phyloP scores from a whole-genome alignment of 192 early-diverging fungal genomes.

The Backusella psychrophila region DNA sequence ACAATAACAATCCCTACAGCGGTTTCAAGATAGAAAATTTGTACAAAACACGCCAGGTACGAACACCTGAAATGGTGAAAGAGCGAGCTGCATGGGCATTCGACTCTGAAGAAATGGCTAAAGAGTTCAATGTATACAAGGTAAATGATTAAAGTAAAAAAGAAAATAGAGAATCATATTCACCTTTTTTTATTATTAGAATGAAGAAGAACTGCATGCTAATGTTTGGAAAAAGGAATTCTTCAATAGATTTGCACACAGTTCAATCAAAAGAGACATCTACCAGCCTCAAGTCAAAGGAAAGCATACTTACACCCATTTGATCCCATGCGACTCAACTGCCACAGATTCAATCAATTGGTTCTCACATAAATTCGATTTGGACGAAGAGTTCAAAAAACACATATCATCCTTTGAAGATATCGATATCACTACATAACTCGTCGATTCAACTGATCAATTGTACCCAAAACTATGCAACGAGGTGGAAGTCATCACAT shows the following conservation, averaged over 20 bases:
- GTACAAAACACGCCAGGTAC: too few relatives aligned
- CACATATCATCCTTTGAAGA: neutral
- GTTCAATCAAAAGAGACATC: neutral
- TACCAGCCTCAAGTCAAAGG: neutral
- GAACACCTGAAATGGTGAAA: too few relatives aligned
- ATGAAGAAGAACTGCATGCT: too few relatives aligned
- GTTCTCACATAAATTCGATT: constrained; percentile 16
- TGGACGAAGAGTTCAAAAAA: neutral
- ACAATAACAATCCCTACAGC: too few relatives aligned
- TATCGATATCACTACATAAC: neutral
- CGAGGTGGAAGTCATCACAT: neutral
- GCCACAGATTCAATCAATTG: constrained; percentile 5
- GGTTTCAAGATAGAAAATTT: too few relatives aligned
- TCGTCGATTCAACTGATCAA: neutral
- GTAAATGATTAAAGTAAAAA: too few relatives aligned
- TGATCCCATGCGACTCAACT: neutral
- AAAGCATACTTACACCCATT: neutral
- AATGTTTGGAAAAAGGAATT: neutral
- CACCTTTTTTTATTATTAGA: neutral
- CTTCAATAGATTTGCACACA: neutral
- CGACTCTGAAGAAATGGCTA: too few relatives aligned
- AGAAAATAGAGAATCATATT: too few relatives aligned
- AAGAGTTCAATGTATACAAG: too few relatives aligned
- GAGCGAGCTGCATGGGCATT: too few relatives aligned
- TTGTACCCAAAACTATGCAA: neutral